These are phyloP conservation scores for Ceratocystis alfenasii DNA, from an alignment of 2,329 filamentous ascomycete species.

Conservation along the genomic window DNA sequence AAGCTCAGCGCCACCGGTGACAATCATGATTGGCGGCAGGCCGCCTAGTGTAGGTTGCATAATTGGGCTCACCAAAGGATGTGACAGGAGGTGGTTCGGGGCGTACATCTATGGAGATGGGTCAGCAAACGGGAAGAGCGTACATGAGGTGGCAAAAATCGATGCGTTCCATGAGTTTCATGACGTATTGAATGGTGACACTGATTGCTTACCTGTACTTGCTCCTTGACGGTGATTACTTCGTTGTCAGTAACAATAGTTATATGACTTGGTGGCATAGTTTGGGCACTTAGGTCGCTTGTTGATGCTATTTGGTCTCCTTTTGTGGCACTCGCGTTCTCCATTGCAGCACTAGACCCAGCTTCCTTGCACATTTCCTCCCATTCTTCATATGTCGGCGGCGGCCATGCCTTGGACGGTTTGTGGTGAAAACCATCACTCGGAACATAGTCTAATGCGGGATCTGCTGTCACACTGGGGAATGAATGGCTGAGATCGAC, in stretches of 20 bases:
- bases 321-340: background rate
- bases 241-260: slow-evolving; percentile 59
- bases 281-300: slow-evolving; percentile 8
- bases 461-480: slow-evolving; percentile 66
- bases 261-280: slow-evolving; percentile 13
- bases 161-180: background rate
- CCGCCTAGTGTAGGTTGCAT: slow-evolving; percentile 83
- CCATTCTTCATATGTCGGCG: slow-evolving; percentile 68
- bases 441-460: slow-evolving; percentile 77
- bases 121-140: slow-evolving; percentile 23
- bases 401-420: slow-evolving; percentile 84
- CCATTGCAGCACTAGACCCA: slow-evolving; percentile 28
- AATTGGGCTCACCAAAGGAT: slow-evolving; percentile 81
- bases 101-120: slow-evolving; percentile 50
- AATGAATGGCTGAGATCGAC: slow-evolving; percentile 93
- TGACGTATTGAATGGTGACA: background rate
- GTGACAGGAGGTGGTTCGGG: slow-evolving; percentile 70
- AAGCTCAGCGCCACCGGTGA: slow-evolving; percentile 78
- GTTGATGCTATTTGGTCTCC: slow-evolving; percentile 14
- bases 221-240: slow-evolving; percentile 65
- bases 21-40: slow-evolving; percentile 72
- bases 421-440: slow-evolving; percentile 78
- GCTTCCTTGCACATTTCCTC: slow-evolving; percentile 41
- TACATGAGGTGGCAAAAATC: background rate
- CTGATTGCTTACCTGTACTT: slow-evolving; percentile 58